Evolutionary conservation across 2,329 filamentous ascomycete species (phyloP).

Genomic region (Rhinocladiella similis): DNA sequence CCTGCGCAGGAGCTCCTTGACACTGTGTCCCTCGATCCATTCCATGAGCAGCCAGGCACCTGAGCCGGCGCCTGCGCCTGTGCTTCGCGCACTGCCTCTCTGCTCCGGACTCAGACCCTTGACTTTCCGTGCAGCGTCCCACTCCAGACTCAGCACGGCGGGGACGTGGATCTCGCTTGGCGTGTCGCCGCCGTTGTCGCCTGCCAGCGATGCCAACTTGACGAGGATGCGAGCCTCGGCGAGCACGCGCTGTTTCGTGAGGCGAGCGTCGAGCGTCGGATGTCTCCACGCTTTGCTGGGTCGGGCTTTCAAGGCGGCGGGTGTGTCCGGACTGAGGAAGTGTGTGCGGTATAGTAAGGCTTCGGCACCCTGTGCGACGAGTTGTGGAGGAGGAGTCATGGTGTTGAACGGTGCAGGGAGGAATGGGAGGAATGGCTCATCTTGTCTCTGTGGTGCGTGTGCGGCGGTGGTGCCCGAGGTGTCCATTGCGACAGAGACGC

Average conservation of each 20-base stretch:
- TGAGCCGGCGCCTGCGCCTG: constrained; percentile 61
- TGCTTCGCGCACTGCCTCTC: constrained; percentile 58
- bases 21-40: constrained; percentile 74
- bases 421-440: constrained; percentile 53
- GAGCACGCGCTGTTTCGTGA: constrained; percentile 83
- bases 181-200: too few species aligned
- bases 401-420: constrained; percentile 67
- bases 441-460: constrained; percentile 33
- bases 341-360: constrained; percentile 87
- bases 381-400: constrained; percentile 61
- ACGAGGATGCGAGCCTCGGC: constrained; percentile 85
- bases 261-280: constrained; percentile 78
- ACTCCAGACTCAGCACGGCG: constrained; percentile 69
- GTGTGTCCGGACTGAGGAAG: constrained; percentile 67
- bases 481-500: constrained; percentile 49
- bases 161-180: constrained; percentile 69
- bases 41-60: constrained; percentile 79
- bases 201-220: constrained; percentile 59
- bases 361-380: constrained; percentile 93
- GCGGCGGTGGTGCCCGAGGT: constrained; percentile 56
- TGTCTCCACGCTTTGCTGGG: constrained; percentile 91
- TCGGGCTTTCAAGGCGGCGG: constrained; percentile 86
- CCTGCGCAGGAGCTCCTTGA: constrained; percentile 68
- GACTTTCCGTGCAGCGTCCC: constrained; percentile 39
- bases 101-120: constrained; percentile 55